These are phyloP conservation scores for Tubosaeta sp. DNA, from an alignment of 768 basidiomycete genomes.

Conservation along the genomic window DNA sequence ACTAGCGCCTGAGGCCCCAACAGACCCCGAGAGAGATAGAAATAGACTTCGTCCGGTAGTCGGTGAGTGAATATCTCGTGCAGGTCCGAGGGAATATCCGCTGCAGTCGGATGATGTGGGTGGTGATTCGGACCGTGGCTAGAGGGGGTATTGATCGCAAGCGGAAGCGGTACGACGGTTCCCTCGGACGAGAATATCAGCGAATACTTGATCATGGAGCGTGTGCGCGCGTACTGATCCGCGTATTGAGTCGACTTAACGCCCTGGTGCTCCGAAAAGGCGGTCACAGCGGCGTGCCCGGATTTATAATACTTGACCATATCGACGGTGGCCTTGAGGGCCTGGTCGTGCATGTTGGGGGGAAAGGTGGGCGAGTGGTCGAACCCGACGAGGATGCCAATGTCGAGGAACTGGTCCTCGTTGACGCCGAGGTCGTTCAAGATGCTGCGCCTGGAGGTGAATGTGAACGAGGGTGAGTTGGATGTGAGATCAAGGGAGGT, in stretches of 20 bases:
- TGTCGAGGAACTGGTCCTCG: slow-evolving; percentile 93
- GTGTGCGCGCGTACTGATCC: slow-evolving; percentile 85
- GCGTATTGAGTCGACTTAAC: slow-evolving; percentile 75
- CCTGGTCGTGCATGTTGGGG: slow-evolving; percentile 75
- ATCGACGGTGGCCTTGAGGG: slow-evolving; percentile 81
- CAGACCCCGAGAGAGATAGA: slow-evolving; percentile 90
- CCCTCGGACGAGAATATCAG: slow-evolving; percentile 89
- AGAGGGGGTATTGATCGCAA: slow-evolving; percentile 54
- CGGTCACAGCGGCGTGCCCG: slow-evolving; percentile 74
- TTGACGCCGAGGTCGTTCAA: slow-evolving; percentile 60
- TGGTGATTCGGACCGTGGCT: slow-evolving; percentile 52
- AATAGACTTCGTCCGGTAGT: slow-evolving; percentile 94
- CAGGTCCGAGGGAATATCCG: slow-evolving; percentile 86
- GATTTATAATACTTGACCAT: slow-evolving; percentile 93
- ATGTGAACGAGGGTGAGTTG: slow-evolving; percentile 70
- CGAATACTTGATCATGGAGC: slow-evolving; percentile 89
- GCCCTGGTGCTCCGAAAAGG: slow-evolving; percentile 76
- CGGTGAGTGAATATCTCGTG: slow-evolving; percentile 94
- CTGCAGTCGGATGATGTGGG: slow-evolving; percentile 67
- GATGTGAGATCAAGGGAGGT: slow-evolving; percentile 77
- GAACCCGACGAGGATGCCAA: slow-evolving; percentile 88
- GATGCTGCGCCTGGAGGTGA: slow-evolving; percentile 74
- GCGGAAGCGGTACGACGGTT: slow-evolving; percentile 70
- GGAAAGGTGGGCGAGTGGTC: slow-evolving; percentile 79
- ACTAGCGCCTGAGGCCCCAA: slow-evolving; percentile 85